These are phyloP conservation scores for Kwoniella dejecticola DNA, from an alignment of 768 basidiomycete species.

Conservation along the genomic window DNA sequence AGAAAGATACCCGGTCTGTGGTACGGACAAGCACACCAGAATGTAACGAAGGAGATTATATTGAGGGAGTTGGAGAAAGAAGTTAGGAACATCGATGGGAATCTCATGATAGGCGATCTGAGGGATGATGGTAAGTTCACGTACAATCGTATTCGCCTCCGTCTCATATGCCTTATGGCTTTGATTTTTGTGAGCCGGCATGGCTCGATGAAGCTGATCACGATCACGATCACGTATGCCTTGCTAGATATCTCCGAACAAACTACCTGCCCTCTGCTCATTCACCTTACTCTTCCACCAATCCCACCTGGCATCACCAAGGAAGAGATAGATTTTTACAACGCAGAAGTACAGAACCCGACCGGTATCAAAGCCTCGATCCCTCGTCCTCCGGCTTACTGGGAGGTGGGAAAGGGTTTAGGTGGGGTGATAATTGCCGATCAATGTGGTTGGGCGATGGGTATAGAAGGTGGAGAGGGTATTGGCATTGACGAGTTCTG, in stretches of 20 bases:
- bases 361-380: constrained; percentile 38
- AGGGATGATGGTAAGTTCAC: constrained; percentile 42
- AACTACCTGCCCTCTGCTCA: constrained; percentile 42
- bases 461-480: constrained; percentile 68
- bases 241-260: constrained; percentile 17
- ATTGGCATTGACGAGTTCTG: constrained; percentile 65
- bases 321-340: constrained; percentile 39
- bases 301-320: constrained; percentile 29
- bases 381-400: constrained; percentile 39
- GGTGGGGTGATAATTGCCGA: constrained; percentile 73
- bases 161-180: background rate
- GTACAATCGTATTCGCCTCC: background rate
- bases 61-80: constrained; percentile 49
- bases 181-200: background rate
- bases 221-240: background rate
- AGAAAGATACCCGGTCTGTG: constrained; percentile 43
- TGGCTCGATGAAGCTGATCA: background rate
- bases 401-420: constrained; percentile 38
- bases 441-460: constrained; percentile 75
- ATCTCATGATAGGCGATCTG: constrained; percentile 29
- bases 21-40: constrained; percentile 5
- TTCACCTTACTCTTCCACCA: constrained; percentile 45
- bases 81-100: constrained; percentile 31
- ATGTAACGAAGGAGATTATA: constrained; percentile 34
- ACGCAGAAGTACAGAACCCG: constrained; percentile 43